Evolutionary conservation across 495 filamentous ascomycete species (phyloP), one percentile per base, ranked within the genome.

Genomic region (Aspergillus saccharolyticus): DNA sequence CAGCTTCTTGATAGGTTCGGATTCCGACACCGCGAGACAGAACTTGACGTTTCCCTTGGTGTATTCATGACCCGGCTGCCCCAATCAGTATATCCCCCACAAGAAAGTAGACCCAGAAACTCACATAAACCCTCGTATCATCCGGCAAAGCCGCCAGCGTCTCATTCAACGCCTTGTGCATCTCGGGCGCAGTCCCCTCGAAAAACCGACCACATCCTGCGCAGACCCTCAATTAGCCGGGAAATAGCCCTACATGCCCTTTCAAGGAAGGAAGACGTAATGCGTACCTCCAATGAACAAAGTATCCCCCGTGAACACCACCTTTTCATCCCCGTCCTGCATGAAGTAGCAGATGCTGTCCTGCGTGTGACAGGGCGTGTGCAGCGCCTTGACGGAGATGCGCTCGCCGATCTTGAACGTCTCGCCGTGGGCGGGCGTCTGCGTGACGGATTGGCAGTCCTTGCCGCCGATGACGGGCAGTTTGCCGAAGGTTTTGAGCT

Each of bases 331-430:
- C 12, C 82, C 85, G 64, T 97, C 94, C 70, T 96, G 82, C 78
- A 94, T 84, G 52, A 82, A 83, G 63, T 83, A 98, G 80, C 94
- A 97, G 62, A 98, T 96, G 66, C 91, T 96, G 70, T 98, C 94
- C 72, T 97, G 94, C 2, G 94, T 98, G 69, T 98, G 95, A 69
- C 94, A 98, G 3, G 94, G 94, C 8, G 94, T 98, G 73, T 97
- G 87, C 21, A 97, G 73, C n/a, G 89, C 89, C 65, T 83, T 94
- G 52, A 97, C 90, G 2, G 80, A 80, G 64, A 98, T 93, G 42
- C 75, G 74, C 54, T 87, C 82, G 55, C 95, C 94, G 56, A 97
- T 85, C 62, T 83, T 87, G 79, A 97, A 97, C 14, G 71, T 82
- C 63, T 89, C 83, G 24, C 83, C 85, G 71, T 97, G 82, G 1